Base-by-base conservation (phyloP, 2,329 filamentous ascomycete species). In the Fusarium begoniae region DNA sequence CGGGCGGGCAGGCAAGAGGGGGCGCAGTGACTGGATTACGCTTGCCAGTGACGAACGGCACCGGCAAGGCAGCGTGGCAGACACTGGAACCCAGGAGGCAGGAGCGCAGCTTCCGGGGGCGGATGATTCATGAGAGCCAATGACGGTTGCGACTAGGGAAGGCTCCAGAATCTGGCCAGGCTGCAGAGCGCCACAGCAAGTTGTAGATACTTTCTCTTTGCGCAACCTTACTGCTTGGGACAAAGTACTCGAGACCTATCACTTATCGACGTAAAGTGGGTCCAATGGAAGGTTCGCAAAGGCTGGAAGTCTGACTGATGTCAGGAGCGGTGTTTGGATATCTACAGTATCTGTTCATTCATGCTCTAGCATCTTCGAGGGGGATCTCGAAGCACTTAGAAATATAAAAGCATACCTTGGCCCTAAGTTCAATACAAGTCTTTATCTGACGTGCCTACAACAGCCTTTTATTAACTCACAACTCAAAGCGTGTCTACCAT, bases 51-150 rank as follows among this genome's bases (percentile, higher is more conserved):
- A 75, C 75, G 63, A 73, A 70, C 70, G 40, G 53, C 53, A 69
- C 38, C 37, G 55, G 58, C 61, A 61, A 69, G 66, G 70, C 64
- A 72, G 69, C 69, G 44, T 60, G 63, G 54, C 37, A 68, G 48
- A 30, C 28, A 32, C 13, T 48, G 26, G 45, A 47, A 43, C 38
- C 44, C 44, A 67, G 72, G 68, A 74, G 75, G 72, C 40, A 67
- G 72, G 68, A 75, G 77, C 72, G 77, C 76, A 73, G 73, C 63
- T 59, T 65, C 66, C 62, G 69, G 72, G 75, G 69, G 75, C 70
- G 77, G 77, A 81, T 83, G 81, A 83, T 82, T 82, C 81, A 82
- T 81, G 44, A 50, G 74, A 80, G 76, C 82, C 77, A 79, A 79
- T 79, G 44, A 74, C 62, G 69, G 58, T 54, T 38, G 59, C 53